Evolutionary conservation across 2,329 filamentous ascomycete genomes (phyloP).

Genomic region (Aspergillus japonicus): DNA sequence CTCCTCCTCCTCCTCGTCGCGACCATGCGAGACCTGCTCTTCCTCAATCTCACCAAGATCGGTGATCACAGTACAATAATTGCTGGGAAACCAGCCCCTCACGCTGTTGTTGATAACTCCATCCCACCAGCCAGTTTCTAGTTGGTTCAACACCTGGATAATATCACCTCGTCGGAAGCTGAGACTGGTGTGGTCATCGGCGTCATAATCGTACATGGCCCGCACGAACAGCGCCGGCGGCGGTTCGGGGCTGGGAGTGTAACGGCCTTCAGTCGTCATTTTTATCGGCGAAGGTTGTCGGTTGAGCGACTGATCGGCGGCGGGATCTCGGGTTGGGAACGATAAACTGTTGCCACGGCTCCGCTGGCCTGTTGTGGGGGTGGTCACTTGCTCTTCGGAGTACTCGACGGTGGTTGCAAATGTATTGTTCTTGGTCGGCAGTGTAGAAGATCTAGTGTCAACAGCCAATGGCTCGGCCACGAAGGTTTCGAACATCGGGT

Average conservation of each 20-base stretch:
- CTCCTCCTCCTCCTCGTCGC: conserved; percentile 55
- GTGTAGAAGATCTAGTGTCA: conserved; percentile 31
- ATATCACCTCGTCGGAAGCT: conserved; percentile 97
- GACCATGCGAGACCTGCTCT: conserved; percentile 55
- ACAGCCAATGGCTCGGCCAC: conserved; percentile 34
- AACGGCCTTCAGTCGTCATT: conserved; percentile 29
- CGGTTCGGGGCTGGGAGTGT: conserved; percentile 40
- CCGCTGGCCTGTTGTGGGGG: conserved; percentile 29
- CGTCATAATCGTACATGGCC: conserved; percentile 95
- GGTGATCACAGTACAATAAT: conserved; percentile 88
- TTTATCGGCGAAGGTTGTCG: conserved; percentile 32
- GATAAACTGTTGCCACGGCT: conserved; percentile 34
- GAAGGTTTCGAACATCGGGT: conserved; percentile 36
- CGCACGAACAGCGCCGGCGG: conserved; percentile 74
- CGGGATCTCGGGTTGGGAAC: conserved; percentile 21
- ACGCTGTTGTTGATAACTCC: conserved; percentile 88
- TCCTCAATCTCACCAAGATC: conserved; percentile 72
- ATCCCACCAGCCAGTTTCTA: conserved; percentile 99
- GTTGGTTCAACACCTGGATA: conserved; percentile 96
- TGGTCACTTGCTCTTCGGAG: conserved; percentile 38
- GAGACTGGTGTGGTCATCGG: conserved; percentile 92
- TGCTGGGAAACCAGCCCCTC: conserved; percentile 98
- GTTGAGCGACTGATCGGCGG: conserved; percentile 23
- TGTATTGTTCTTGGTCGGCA: conserved; percentile 37
- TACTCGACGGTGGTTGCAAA: conserved; percentile 46